Base-by-base conservation (phyloP, 805 yeast species). In the Wickerhamomyces kurtzmanii region DNA sequence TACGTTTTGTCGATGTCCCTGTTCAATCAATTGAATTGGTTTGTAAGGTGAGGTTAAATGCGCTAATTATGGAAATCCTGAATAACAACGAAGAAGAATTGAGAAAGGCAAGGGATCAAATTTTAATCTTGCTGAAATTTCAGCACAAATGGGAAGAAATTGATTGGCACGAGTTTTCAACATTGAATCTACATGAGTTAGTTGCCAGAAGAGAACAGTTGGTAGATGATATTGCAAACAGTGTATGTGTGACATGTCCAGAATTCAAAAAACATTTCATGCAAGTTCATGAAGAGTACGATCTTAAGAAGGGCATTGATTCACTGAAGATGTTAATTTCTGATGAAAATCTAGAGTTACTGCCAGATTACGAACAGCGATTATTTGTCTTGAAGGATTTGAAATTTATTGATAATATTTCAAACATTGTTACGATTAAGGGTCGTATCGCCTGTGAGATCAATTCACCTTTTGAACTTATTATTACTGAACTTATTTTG, bases 361-460 rank as follows among this genome's bases (percentile, higher is more conserved):
- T 91, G 20, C 97, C 98, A 0, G 96, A 91, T 48, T 91, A 91
- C 47, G 93, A 85, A 45, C 94, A 84, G 51, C 71, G 98, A 41
- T 57, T 91, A 22, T 68, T 66, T 22, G 95, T 91, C 4, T 61
- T 91, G 32, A 68, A 74, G 42, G 71, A 69, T n/a, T 60, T 86
- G n/a, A 83, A 72, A 10, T 91, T 81, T 48, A 75, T 91, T 23
- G 95, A 89, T 45, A 62, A 62, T 5, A 66, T 72, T 26, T 68
- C 80, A 40, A 87, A 84, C 32, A 91, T 83, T 13, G 75, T 73
- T 23, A 45, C 60, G 26, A 60, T 91, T 39, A 87, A 87, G 56
- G 97, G 97, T 19, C 64, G 96, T 36, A 94, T 84, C 26, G 94
- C 93, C 0, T 91, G 94, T 58, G 98, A 91, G 44, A 68, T 84